Conservation (phyloP, 345 rosid genomes). For the Clausena lansium region DNA sequence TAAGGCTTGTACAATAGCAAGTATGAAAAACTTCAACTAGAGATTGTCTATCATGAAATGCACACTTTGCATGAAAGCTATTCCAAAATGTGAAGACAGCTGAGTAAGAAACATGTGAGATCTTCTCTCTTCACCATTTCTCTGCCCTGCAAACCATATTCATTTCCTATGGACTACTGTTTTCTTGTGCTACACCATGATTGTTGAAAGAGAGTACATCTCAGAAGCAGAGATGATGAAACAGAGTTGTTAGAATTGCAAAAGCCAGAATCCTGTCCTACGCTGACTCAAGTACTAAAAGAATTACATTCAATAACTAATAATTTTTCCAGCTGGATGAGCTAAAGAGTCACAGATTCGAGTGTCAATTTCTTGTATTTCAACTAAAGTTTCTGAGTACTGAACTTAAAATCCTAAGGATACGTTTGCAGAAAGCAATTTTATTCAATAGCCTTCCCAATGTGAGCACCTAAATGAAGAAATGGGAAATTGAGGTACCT, state of each 20-base stretch:
- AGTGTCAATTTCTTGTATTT: no score
- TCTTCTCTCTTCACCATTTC: background rate
- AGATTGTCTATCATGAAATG: background rate
- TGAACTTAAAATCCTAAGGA: no score
- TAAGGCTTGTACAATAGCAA: background rate
- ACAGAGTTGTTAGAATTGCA: background rate
- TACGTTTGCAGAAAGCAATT: no score
- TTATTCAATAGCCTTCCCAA: no score
- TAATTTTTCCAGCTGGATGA: no score
- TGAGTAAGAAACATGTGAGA: background rate
- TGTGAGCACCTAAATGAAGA: no score
- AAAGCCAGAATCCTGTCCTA: no score
- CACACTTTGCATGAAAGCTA: background rate
- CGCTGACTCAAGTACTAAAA: no score
- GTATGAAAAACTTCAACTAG: background rate
- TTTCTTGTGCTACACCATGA: background rate
- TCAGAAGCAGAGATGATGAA: background rate
- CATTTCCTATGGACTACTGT: background rate
- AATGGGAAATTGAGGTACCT: no score
- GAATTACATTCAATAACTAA: no score
- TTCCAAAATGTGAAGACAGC: background rate
- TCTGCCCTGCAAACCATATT: background rate
- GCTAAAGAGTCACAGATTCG: no score
- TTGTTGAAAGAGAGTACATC: background rate
- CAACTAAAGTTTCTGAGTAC: no score